These are phyloP conservation scores for Euphorbia lathyris DNA, from an alignment of 345 rosid genomes.

Conservation along the genomic window DNA sequence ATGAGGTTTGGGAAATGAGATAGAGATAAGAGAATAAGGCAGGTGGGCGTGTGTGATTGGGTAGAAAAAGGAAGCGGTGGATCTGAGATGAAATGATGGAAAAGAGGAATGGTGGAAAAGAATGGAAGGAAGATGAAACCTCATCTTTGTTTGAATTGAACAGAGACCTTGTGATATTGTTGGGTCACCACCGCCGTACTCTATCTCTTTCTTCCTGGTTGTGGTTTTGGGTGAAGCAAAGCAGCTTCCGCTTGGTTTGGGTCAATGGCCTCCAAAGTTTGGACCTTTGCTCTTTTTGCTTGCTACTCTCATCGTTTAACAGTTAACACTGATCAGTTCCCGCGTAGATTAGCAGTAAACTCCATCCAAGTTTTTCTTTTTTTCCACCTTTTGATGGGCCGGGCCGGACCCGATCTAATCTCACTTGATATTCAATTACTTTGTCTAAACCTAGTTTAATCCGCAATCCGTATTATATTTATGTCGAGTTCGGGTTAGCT, in stretches of 20 bases:
- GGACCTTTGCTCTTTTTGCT: background rate
- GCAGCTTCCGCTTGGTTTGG: background rate
- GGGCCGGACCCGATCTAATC: no score
- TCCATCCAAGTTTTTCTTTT: no score
- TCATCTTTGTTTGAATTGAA: constrained; percentile 1
- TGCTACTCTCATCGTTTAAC: background rate
- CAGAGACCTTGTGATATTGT: background rate
- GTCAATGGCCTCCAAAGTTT: background rate
- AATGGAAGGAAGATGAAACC: background rate
- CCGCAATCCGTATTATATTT: no score
- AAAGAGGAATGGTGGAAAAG: background rate
- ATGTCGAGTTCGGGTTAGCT: no score
- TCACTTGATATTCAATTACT: no score
- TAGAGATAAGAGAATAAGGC: background rate
- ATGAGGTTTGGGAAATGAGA: background rate
- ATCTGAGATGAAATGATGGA: background rate
- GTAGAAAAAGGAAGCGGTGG: constrained; percentile 1
- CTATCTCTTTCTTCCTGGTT: background rate
- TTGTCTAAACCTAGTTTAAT: no score
- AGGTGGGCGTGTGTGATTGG: constrained; percentile 15
- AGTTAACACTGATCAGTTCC: background rate
- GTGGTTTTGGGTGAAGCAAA: background rate
- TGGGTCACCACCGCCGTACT: constrained; percentile 5
- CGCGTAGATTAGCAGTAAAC: background rate
- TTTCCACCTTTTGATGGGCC: no score